These are phyloP conservation scores for Lagerstroemia speciosa DNA, from an alignment of 345 rosid species.

Conservation along the genomic window DNA sequence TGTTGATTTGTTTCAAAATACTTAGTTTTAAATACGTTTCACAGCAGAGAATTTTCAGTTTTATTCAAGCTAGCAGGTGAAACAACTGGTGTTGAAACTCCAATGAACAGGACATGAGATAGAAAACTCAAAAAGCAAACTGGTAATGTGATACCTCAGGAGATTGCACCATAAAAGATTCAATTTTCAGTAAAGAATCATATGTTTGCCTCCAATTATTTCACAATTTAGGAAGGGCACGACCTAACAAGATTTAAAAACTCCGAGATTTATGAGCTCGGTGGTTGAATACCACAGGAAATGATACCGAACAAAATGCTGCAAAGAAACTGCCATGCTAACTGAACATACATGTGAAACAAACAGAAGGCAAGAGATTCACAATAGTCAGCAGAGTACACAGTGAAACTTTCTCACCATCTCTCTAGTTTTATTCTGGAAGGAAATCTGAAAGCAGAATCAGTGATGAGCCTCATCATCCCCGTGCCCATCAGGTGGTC, in stretches of 20 bases:
- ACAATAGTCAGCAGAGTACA: conserved; percentile 14
- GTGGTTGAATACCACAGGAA: conserved; percentile 16
- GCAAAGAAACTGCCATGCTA: conserved; percentile 28
- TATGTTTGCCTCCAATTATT: conserved; percentile 32
- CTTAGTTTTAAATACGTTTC: not conserved
- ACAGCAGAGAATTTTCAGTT: not conserved
- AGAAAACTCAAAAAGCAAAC: not conserved
- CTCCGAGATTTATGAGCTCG: conserved; percentile 21
- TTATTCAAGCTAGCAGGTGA: conserved; percentile 2
- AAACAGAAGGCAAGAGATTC: conserved; percentile 4
- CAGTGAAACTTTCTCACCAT: conserved; percentile 29
- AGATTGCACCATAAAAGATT: conserved; percentile 1
- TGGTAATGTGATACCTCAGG: conserved; percentile 10
- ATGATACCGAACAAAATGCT: conserved; percentile 10
- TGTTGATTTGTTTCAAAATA: not conserved
- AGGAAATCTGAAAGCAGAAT: conserved; percentile 16
- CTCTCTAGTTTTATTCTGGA: conserved; percentile 16
- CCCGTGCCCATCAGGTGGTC: conserved; percentile 77
- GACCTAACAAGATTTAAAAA: conserved; percentile 15
- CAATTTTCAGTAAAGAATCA: conserved; percentile 27
- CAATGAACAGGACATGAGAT: not conserved
- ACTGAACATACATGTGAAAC: conserved; percentile 16
- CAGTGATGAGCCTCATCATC: conserved; percentile 43
- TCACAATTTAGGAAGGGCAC: conserved; percentile 19
- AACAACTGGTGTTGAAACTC: conserved; percentile 1